Conservation (phyloP, 2,329 filamentous ascomycete species). For the Penicillium vulpinum region DNA sequence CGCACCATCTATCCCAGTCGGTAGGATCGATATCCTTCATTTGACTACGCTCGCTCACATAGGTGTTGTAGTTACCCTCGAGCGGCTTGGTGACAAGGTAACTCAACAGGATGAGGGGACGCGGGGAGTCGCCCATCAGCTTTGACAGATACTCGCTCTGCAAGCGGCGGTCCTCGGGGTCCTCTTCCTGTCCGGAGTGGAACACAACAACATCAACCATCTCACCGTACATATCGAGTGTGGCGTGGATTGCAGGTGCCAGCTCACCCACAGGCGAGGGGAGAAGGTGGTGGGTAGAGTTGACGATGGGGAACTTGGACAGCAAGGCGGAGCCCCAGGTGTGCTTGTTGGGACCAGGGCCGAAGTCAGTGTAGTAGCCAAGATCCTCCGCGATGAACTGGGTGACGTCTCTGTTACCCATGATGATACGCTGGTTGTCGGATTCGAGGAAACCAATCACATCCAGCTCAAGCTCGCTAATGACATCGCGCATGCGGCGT, state of each 20-base stretch:
- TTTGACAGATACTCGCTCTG: slow-evolving; percentile 84
- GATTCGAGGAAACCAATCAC: slow-evolving; percentile 92
- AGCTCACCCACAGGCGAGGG: slow-evolving; percentile 93
- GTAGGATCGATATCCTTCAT: slow-evolving; percentile 93
- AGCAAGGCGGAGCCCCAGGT: slow-evolving; percentile 93
- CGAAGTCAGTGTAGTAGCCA: slow-evolving; percentile 98
- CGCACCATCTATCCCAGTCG: slow-evolving; percentile 98
- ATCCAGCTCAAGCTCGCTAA: slow-evolving; percentile 94
- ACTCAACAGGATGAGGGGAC: slow-evolving; percentile 80
- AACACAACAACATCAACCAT: slow-evolving; percentile 94
- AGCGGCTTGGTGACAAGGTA: slow-evolving; percentile 91
- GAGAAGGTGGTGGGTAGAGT: slow-evolving; percentile 92
- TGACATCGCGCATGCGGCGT: slow-evolving; percentile 84
- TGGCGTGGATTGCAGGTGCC: slow-evolving; percentile 95
- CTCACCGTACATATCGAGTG: slow-evolving; percentile 86
- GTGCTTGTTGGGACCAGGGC: slow-evolving; percentile 97
- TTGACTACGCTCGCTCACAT: slow-evolving; percentile 75
- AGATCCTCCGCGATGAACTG: slow-evolving; percentile 94
- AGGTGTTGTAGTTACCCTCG: slow-evolving; percentile 95
- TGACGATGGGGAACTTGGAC: slow-evolving; percentile 96
- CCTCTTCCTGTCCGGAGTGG: slow-evolving; percentile 97
- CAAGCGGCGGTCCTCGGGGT: slow-evolving; percentile 83
- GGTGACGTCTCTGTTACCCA: slow-evolving; percentile 96
- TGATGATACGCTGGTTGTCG: slow-evolving; percentile 95
- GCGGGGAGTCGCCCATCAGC: slow-evolving; percentile 78